Base-by-base conservation (phyloP, 257 asterid genomes). In the Salvia hispanica region DNA sequence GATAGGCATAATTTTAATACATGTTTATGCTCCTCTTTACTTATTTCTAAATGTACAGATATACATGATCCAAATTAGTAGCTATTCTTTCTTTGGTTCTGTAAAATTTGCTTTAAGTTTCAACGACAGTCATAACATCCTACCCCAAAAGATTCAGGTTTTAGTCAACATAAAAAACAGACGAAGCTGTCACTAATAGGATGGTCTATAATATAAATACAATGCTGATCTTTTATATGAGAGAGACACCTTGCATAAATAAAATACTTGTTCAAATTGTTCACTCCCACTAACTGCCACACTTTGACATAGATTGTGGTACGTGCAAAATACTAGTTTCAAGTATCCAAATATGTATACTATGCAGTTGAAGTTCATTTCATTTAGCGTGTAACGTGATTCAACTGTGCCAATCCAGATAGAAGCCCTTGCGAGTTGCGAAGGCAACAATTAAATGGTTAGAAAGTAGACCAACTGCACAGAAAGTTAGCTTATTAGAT, bases 101-200 rank as follows among this genome's bases (percentile, higher is more conserved):
- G 63, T 9, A 37, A 39, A 39, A 6, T 43, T 36, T 7, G 42
- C 43, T 58, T 57, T 15, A 1, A 25, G 28, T 60, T 69, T 69
- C 52, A 57, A 28, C 6, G 33, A 44, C 47, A 39, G 68, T 48
- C 7, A 16, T 52, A 33, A 31, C 31, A 18, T 7, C 39, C 37
- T 53, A 42, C 36, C 31, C n/a, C 54, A 51, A n/a, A 64, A 36
- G 45, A 4, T 6, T 58, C 31, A 36, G 47, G 36, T 48, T 10
- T 9, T 21, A 56, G 25, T 64, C 72, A 36, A 72, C 58, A 13
- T 12, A 34, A 63, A 48, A 57, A 39, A 60, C 61, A 53, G 60
- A 31, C 37, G 28, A 39, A 42, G 64, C 31, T 28, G 53, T 6
- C 58, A 21, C 14, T 14, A 6, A 39, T 48, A 48, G 21, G 51